These are phyloP conservation scores for Macrolepiota albuminosa DNA, from an alignment of 768 basidiomycete species.

Conservation along the genomic window DNA sequence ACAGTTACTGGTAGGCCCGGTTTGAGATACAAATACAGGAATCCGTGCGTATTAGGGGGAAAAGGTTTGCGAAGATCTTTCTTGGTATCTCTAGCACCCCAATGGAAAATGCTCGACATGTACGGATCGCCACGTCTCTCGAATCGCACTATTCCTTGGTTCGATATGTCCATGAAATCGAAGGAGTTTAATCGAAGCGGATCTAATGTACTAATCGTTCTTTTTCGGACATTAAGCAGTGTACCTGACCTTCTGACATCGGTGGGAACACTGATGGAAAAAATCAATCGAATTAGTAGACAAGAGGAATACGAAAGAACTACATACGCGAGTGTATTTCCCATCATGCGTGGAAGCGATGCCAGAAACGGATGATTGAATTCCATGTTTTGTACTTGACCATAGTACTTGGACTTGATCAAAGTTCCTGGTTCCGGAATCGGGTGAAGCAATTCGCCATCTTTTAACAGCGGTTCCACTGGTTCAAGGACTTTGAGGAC, in stretches of 20 bases:
- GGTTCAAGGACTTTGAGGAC: background rate
- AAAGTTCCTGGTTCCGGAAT: background rate
- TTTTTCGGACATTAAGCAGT: background rate
- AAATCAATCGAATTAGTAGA: background rate
- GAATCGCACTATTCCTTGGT: fast-evolving
- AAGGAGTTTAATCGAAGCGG: background rate
- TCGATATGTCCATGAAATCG: background rate
- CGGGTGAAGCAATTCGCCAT: background rate
- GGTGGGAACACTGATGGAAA: too few relatives aligned
- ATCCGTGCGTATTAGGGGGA: background rate
- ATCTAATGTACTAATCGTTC: background rate
- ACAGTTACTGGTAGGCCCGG: background rate
- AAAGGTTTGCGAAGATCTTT: background rate
- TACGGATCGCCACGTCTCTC: too few relatives aligned
- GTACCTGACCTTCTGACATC: too few relatives aligned
- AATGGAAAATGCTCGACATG: background rate
- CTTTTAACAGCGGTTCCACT: background rate
- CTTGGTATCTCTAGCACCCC: background rate
- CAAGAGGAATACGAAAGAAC: too few relatives aligned
- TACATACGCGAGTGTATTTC: background rate
- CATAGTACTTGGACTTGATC: background rate
- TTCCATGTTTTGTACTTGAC: background rate
- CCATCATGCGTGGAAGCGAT: background rate
- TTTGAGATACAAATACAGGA: background rate
- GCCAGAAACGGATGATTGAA: too few relatives aligned